A percentile compares a stretch with the other conserved stretches of the same genome.
phyloP scores from a whole-genome alignment of 169 alveolate species.

The Babesia gibsoni region DNA sequence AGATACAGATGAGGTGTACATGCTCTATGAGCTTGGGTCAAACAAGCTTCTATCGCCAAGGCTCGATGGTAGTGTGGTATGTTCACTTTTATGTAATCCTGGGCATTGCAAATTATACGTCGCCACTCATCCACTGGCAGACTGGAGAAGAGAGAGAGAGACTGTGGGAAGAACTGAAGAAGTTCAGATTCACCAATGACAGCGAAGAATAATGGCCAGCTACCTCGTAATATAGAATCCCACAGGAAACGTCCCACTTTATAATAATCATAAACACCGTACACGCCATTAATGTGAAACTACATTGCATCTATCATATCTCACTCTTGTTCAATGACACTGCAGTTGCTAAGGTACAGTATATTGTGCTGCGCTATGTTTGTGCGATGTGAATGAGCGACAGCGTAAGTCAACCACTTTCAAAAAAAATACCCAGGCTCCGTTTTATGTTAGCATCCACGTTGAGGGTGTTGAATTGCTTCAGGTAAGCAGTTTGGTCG shows the following conservation, averaged over 20 bases:
- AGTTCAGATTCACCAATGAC: constrained; percentile 46
- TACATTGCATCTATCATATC: no score
- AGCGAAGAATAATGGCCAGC: constrained; percentile 38
- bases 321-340: no score
- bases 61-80: constrained; percentile 63
- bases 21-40: constrained; percentile 30
- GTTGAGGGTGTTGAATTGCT: constrained; percentile 38
- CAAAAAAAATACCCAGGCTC: constrained; percentile 49
- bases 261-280: no score
- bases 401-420: not conserved
- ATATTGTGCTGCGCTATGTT: not conserved
- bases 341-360: no score
- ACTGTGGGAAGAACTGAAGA: constrained; percentile 58
- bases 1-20: constrained; percentile 43
- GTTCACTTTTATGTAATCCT: not conserved
- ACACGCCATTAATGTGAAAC: no score
- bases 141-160: constrained; percentile 53
- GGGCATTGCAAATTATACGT: not conserved
- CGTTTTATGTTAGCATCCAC: constrained; percentile 16
- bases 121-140: not conserved
- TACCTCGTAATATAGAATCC: not conserved
- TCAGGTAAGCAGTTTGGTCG: constrained; percentile 32
- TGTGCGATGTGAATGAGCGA: not conserved
- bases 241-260: not conserved
- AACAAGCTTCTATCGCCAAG: constrained; percentile 27